Evolutionary conservation across 116 monocot genomes (phyloP).

Genomic region (Trichopus zeylanicus): DNA sequence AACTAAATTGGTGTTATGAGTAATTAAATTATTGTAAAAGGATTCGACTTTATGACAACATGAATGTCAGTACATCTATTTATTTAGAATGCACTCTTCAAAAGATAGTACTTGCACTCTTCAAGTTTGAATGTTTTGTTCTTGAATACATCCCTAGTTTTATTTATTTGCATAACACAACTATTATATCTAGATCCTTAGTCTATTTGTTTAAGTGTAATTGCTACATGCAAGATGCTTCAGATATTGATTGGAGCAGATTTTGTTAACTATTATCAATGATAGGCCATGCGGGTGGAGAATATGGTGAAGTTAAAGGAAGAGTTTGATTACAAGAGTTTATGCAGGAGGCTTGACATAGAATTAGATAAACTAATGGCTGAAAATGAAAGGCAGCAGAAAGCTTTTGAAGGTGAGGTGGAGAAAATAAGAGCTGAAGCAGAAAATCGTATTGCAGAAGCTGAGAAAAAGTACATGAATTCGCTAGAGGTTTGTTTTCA

Average conservation of each 20-base stretch:
- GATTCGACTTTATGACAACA: no score
- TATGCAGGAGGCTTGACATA: constrained; percentile 83
- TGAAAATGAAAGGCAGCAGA: constrained; percentile 84
- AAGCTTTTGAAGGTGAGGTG: constrained; percentile 57
- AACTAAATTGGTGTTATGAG: no score
- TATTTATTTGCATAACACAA: not conserved
- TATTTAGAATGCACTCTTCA: no score
- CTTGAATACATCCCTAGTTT: no score
- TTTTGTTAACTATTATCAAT: not conserved
- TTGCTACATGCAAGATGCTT: not conserved
- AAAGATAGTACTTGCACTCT: no score
- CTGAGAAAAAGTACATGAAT: constrained; percentile 47
- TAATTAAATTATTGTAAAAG: no score
- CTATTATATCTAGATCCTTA: not conserved
- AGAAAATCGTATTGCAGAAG: constrained; percentile 36
- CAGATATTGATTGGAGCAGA: not conserved
- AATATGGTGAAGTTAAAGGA: constrained; percentile 97
- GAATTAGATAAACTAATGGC: constrained; percentile 80
- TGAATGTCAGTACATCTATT: no score
- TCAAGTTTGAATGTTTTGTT: no score
- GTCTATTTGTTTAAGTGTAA: no score
- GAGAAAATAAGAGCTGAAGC: constrained; percentile 65
- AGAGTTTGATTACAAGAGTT: constrained; percentile 95
- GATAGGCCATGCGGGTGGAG: constrained; percentile 95
- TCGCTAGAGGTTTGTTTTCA: constrained; percentile 50